A percentile compares a stretch with the other conserved stretches of the same genome.
These are phyloP conservation scores for Paradendryphiella salina DNA, from an alignment of 2,329 filamentous ascomycete genomes.

Conservation along the genomic window DNA sequence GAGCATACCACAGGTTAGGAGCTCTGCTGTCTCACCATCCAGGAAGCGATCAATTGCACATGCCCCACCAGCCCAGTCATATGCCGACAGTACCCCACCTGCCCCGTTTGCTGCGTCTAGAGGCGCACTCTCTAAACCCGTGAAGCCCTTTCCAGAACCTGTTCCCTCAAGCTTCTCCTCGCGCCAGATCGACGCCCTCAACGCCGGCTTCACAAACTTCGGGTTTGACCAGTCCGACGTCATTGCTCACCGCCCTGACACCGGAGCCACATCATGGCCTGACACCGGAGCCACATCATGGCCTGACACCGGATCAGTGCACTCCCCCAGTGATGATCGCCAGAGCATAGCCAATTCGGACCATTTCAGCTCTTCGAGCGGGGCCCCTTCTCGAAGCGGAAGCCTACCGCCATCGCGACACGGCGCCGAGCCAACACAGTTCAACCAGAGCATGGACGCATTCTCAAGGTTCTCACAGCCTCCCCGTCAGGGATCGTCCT, in stretches of 20 bases:
- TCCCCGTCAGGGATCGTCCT: constrained; percentile 54
- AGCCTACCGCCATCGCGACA: constrained; percentile 62
- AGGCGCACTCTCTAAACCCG: constrained; percentile 25
- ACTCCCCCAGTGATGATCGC: constrained; percentile 51
- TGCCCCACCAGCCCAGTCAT: constrained; percentile 39
- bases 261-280: constrained; percentile 40
- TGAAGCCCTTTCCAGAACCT: constrained; percentile 41
- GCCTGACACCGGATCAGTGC: constrained; percentile 42
- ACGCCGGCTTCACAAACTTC: constrained; percentile 42
- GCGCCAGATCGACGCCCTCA: constrained; percentile 37
- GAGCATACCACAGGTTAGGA: constrained; percentile 40
- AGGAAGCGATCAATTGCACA: constrained; percentile 47
- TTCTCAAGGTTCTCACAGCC: constrained; percentile 36
- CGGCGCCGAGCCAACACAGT: constrained; percentile 47
- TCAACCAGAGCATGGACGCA: constrained; percentile 34
- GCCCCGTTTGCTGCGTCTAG: constrained; percentile 36
- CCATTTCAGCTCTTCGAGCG: constrained; percentile 52
- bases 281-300: constrained; percentile 41
- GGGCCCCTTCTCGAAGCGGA: constrained; percentile 56
- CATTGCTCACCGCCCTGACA: constrained; percentile 32
- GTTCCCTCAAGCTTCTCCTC: constrained; percentile 40
- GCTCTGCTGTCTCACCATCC: constrained; percentile 44
- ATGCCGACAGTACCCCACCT: constrained; percentile 33
- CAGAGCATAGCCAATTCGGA: constrained; percentile 47
- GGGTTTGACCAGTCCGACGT: constrained; percentile 39